These are phyloP conservation scores for Teunomyces pallodes DNA, from an alignment of 805 yeast genomes.

Conservation along the genomic window DNA sequence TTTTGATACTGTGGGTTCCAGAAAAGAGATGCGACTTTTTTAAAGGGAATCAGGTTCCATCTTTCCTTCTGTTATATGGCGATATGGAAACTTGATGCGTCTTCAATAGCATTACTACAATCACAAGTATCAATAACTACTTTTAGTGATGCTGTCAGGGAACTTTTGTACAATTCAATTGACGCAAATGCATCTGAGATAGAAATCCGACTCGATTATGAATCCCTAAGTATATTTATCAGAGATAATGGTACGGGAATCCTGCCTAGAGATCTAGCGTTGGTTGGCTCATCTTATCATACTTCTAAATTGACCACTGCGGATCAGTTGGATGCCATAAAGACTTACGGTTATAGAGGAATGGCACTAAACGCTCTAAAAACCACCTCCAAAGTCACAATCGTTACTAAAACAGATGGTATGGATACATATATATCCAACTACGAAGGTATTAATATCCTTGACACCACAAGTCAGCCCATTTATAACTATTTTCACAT, in stretches of 20 bases:
- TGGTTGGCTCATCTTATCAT: slow-evolving; percentile 45
- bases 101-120: slow-evolving; percentile 11
- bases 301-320: slow-evolving; percentile 8
- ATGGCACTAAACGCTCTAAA: slow-evolving; percentile 10
- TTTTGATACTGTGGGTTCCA: too few relatives aligned
- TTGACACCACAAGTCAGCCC: neutral
- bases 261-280: slow-evolving; percentile 40
- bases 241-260: slow-evolving; percentile 77
- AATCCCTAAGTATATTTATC: slow-evolving; percentile 37
- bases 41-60: neutral
- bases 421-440: slow-evolving; percentile 8
- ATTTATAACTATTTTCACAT: slow-evolving; percentile 3
- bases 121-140: slow-evolving; percentile 37
- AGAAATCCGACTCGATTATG: slow-evolving; percentile 30
- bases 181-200: slow-evolving; percentile 50
- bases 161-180: slow-evolving; percentile 52
- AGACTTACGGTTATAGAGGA: slow-evolving; percentile 10
- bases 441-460: neutral
- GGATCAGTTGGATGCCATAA: neutral
- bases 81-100: slow-evolving; percentile 12
- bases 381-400: slow-evolving; percentile 34
- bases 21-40: neutral
- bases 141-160: slow-evolving; percentile 43
- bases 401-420: slow-evolving; percentile 42
- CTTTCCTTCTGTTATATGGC: neutral